phyloP scores from a whole-genome alignment of 257 asterid genomes.

The Penstemon barbatus region DNA sequence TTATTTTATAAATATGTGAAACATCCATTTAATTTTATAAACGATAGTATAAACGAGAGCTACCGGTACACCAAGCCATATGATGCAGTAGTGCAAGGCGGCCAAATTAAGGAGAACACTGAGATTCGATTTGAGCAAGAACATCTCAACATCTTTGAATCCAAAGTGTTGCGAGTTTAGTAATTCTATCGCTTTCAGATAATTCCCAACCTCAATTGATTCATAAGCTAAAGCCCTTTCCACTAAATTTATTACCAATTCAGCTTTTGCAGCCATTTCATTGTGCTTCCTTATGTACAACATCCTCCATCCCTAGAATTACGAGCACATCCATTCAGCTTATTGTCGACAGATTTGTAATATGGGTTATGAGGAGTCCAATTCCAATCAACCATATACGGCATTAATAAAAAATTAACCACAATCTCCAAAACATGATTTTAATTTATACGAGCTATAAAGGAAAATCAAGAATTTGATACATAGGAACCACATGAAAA shows the following conservation, averaged over 20 bases:
- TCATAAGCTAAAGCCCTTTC: conserved; percentile 59
- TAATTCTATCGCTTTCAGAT: conserved; percentile 58
- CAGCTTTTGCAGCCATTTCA: conserved; percentile 64
- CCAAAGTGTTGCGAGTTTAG: conserved; percentile 55
- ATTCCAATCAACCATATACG: conserved; percentile 4
- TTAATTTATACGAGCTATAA: not conserved
- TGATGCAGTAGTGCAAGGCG: conserved; percentile 81
- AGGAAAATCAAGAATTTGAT: no score
- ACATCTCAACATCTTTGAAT: conserved; percentile 63
- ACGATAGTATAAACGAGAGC: conserved; percentile 11
- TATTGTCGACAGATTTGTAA: not conserved
- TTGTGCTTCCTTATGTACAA: conserved; percentile 59
- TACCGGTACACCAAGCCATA: conserved; percentile 63
- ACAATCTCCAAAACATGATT: conserved; percentile 5
- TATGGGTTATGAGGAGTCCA: conserved; percentile 18
- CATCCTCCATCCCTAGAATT: conserved; percentile 68
- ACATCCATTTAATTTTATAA: not conserved
- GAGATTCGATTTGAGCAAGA: conserved; percentile 62
- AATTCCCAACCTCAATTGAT: conserved; percentile 73
- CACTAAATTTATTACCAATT: conserved; percentile 37
- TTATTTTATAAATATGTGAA: not conserved
- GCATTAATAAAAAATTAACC: not conserved
- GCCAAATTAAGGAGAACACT: conserved; percentile 70
- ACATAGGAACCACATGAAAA: no score
- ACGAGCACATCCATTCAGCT: not conserved